These are phyloP conservation scores for Candida nemodendra DNA, from an alignment of 805 yeast species.

Conservation along the genomic window DNA sequence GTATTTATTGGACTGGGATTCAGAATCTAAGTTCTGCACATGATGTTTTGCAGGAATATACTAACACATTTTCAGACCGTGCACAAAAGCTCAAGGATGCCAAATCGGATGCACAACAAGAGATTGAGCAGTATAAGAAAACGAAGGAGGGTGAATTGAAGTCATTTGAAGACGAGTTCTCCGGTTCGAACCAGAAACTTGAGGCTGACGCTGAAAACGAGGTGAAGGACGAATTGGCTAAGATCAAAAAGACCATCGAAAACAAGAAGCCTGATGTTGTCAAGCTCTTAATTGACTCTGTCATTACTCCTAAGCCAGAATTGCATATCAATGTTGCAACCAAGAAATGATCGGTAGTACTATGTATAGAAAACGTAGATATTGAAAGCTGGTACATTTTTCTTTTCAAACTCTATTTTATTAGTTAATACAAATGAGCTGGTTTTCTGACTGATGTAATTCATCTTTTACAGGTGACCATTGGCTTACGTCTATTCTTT, in stretches of 20 bases:
- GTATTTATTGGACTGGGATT: too few species aligned
- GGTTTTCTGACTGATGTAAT: too few species aligned
- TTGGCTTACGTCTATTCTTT: too few species aligned
- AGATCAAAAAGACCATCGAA: constrained; percentile 62
- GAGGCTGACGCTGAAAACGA: constrained; percentile 76
- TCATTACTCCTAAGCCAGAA: constrained; percentile 75
- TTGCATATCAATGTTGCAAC: constrained; percentile 60
- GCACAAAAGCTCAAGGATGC: constrained; percentile 89
- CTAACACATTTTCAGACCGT: constrained; percentile 64
- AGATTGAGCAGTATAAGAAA: constrained; percentile 80
- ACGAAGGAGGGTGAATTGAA: constrained; percentile 82
- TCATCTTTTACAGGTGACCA: too few species aligned
- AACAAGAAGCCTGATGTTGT: constrained; percentile 67
- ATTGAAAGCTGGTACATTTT: neutral
- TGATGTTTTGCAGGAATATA: too few species aligned
- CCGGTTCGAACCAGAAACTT: constrained; percentile 71
- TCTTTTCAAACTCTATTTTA: too few species aligned
- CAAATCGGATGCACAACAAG: constrained; percentile 86
- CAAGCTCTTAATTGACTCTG: constrained; percentile 74
- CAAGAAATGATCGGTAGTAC: neutral
- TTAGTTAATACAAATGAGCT: too few species aligned
- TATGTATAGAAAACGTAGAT: neutral
- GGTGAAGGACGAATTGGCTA: constrained; percentile 65
- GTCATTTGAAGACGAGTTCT: constrained; percentile 66
- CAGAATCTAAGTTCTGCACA: too few species aligned